Conservation (phyloP, 495 filamentous ascomycete genomes). For the Neurospora hispaniola region DNA sequence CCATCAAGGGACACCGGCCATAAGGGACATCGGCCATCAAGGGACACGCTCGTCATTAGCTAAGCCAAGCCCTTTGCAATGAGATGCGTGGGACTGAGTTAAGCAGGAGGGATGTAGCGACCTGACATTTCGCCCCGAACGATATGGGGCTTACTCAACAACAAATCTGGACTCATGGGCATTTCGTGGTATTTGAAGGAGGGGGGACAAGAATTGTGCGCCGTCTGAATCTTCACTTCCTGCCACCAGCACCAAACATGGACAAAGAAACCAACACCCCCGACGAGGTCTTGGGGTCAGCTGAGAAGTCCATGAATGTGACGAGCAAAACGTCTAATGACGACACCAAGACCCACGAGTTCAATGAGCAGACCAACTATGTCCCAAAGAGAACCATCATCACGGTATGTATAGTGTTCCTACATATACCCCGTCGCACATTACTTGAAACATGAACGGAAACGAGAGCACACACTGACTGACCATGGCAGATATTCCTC, state of each 20-base stretch:
- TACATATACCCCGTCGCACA: neutral
- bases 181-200: neutral
- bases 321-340: neutral
- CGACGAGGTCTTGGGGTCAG: neutral
- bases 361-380: conserved; percentile 49
- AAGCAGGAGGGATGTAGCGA: too few relatives aligned
- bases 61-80: too few relatives aligned
- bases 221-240: neutral
- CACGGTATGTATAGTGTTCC: conserved; percentile 24
- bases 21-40: too few relatives aligned
- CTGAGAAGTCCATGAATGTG: neutral
- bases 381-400: conserved; percentile 40
- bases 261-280: neutral
- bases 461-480: neutral
- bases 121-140: too few relatives aligned
- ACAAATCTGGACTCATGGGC: neutral
- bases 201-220: neutral
- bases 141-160: too few relatives aligned
- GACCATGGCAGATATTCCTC: conserved; percentile 37
- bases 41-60: too few relatives aligned
- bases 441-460: neutral
- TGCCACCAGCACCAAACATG: neutral
- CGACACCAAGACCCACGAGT: conserved; percentile 12
- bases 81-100: too few relatives aligned
- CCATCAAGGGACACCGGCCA: too few relatives aligned